Percentiles rank a stretch among this genome's conserved stretches.
These are phyloP conservation scores for Ceriops tagal DNA, from an alignment of 345 rosid genomes.

Conservation along the genomic window DNA sequence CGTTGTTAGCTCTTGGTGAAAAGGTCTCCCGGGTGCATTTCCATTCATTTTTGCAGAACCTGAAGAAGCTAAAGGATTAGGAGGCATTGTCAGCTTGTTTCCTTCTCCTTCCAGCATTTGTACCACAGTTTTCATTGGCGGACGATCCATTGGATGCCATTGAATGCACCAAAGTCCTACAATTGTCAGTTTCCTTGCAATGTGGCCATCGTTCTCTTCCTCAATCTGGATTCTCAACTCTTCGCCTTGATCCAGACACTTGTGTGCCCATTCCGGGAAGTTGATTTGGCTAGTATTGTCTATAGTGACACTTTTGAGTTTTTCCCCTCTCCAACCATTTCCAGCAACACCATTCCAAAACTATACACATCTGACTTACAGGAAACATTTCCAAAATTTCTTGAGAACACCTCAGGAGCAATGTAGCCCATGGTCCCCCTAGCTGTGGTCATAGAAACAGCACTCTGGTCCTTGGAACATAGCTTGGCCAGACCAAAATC, in stretches of 20 bases:
- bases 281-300: constrained; percentile 7
- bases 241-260: constrained; percentile 16
- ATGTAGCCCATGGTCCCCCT: constrained; percentile 24
- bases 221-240: constrained; percentile 15
- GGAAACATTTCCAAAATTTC: constrained; percentile 24
- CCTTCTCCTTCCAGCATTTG: constrained; percentile 25
- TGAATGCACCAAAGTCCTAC: constrained; percentile 27
- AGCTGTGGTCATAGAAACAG: constrained; percentile 26
- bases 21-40: background rate
- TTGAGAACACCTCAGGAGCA: constrained; percentile 28
- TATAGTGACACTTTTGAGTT: background rate
- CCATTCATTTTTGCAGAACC: constrained; percentile 7
- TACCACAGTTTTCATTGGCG: constrained; percentile 18
- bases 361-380: constrained; percentile 27
- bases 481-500: constrained; percentile 27
- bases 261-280: constrained; percentile 26
- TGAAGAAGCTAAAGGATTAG: constrained; percentile 15
- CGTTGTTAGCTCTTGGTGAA: constrained; percentile 1
- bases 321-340: constrained; percentile 25
- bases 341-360: constrained; percentile 23
- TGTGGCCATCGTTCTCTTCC: constrained; percentile 17
- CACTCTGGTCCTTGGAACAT: constrained; percentile 29
- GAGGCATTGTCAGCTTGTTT: constrained; percentile 16
- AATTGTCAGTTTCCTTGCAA: constrained; percentile 14
- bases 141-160: constrained; percentile 23